A percentile compares a stretch with the other conserved stretches of the same genome.
phyloP scores from a whole-genome alignment of 257 asterid species.

The Cinchona pubescens region DNA sequence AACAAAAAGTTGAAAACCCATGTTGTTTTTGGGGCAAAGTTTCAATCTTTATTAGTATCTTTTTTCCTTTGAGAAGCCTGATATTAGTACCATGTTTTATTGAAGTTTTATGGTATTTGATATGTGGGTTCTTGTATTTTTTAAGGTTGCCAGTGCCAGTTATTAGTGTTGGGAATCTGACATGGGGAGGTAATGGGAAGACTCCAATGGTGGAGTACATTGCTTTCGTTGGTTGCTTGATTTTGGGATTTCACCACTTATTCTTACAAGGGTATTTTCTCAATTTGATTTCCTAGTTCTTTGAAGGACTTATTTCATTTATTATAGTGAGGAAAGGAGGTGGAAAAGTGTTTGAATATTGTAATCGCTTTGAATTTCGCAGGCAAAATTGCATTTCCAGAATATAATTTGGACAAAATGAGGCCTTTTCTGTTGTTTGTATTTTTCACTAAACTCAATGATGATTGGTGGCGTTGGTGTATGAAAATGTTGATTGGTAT shows the following conservation, averaged over 20 bases:
- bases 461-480: not conserved
- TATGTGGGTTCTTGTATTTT: not conserved
- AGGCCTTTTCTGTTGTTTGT: not conserved
- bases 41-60: not conserved
- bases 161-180: constrained; percentile 90
- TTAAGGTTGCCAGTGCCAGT: constrained; percentile 78
- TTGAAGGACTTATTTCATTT: not conserved
- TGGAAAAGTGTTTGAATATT: not conserved
- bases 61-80: not conserved
- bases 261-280: constrained; percentile 70
- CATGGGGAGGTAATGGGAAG: constrained; percentile 99
- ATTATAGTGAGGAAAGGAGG: not conserved
- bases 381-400: not conserved
- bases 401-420: not conserved
- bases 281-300: not conserved
- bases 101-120: not conserved
- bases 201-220: constrained; percentile 95
- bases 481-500: not conserved
- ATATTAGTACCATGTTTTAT: not conserved
- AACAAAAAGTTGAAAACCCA: not conserved
- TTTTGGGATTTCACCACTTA: constrained; percentile 64
- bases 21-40: not conserved
- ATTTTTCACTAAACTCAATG: not conserved
- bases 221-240: constrained; percentile 56
- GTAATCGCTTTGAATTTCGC: too few relatives aligned